Base-by-base conservation (phyloP, 768 basidiomycete species). In the Lentinula edodes region DNA sequence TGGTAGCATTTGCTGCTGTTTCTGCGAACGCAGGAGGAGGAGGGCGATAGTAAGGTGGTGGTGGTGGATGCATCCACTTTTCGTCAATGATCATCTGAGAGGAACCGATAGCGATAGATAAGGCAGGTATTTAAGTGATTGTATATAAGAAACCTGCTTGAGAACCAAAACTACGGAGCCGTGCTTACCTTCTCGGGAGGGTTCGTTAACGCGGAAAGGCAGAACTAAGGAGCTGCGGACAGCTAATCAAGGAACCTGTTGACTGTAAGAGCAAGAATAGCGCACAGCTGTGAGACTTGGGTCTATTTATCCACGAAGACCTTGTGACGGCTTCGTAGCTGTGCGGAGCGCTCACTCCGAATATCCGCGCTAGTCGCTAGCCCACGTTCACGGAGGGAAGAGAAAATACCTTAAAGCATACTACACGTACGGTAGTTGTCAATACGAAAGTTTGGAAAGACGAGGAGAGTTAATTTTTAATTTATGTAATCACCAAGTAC, bases 81-180 rank as follows among this genome's bases (percentile, higher is more conserved):
- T 46, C 45, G 58, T 59, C 58, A 59, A 59, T 59, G 58, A 59
- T 59, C 58, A 59, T 59, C 46, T 59, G 58, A 51, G 28, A 41
- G 41, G 41, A 56, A 41, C 16, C 23, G 41, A 39, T 28, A 34
- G 28, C 46, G 46, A 48, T 48, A 48, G 23, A 18, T 9, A 28
- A 28, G 28, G 41, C 9, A 20, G 55, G 41, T 56, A 56, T 56
- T 56, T 56, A 56, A 43, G 28, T 28, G 28, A 56, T 20, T 46
- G 12, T 48, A 23, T 20, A 28, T 48, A 48, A 48, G 46, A 48
- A 48, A 48, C 8, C 46, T 48, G 46, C 23, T 20, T 18, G 18
- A 23, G 20, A 48, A 48, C 46, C 28, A 52, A n/a, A 52, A 52
- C 51, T 52, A 32, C 51, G 51, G 51, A 52, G 46, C 45, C 45